Percentiles rank a stretch among this genome's conserved stretches.
Evolutionary conservation across 306 rosid species (phyloP).

Genomic region (Myrica gale): DNA sequence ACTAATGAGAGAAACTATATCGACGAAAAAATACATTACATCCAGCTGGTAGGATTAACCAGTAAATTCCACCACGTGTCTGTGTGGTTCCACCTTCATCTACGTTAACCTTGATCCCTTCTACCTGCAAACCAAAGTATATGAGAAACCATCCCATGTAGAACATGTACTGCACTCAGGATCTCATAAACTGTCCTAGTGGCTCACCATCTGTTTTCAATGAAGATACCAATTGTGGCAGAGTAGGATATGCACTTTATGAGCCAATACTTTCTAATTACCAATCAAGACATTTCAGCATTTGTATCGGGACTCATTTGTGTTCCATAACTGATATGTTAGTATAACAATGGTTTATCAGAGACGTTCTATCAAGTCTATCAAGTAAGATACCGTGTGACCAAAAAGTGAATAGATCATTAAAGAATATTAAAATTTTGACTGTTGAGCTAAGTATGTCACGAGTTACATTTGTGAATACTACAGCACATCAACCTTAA

Average conservation of each 20-base stretch:
- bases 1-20: background rate
- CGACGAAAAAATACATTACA: conserved; percentile 34
- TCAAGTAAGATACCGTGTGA: background rate
- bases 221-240: background rate
- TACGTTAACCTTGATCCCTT: conserved; percentile 70
- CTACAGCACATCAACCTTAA: background rate
- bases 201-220: background rate
- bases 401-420: background rate
- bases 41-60: conserved; percentile 71
- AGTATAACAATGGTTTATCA: background rate
- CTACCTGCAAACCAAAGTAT: conserved; percentile 44
- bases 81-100: conserved; percentile 69
- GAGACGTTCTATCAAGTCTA: background rate
- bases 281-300: background rate
- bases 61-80: conserved; percentile 75
- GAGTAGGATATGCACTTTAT: too few relatives aligned
- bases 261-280: background rate
- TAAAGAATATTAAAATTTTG: too few relatives aligned
- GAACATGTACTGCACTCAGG: background rate
- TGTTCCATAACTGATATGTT: background rate
- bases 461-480: too few relatives aligned
- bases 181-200: background rate
- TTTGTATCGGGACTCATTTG: background rate
- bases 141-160: conserved; percentile 1
- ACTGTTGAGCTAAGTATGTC: too few relatives aligned